Conservation (phyloP, 2,329 filamentous ascomycete species). For the Sporothrix pseudoabietina region DNA sequence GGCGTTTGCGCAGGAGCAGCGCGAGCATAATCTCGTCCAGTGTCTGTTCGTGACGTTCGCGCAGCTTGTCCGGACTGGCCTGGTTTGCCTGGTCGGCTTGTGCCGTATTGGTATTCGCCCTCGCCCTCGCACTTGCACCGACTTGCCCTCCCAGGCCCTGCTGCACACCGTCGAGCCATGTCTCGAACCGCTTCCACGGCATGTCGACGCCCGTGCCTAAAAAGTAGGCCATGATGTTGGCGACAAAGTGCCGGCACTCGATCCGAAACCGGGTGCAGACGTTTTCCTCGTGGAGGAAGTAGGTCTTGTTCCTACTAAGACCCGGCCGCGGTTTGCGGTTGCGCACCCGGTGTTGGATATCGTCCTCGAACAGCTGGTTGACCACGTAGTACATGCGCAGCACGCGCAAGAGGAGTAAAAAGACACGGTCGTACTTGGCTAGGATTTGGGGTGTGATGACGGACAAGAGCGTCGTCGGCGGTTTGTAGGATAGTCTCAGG, state of each 20-base stretch:
- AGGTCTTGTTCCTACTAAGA: background rate
- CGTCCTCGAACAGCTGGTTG: slow-evolving; percentile 62
- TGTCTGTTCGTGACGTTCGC: slow-evolving; percentile 69
- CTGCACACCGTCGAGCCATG: slow-evolving; percentile 66
- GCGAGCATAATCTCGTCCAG: slow-evolving; percentile 75
- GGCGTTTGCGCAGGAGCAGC: slow-evolving; percentile 72
- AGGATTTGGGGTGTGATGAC: slow-evolving; percentile 73
- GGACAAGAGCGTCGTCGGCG: slow-evolving; percentile 68
- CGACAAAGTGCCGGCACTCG: slow-evolving; percentile 79
- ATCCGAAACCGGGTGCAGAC: slow-evolving; percentile 62
- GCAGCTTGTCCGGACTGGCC: slow-evolving; percentile 65
- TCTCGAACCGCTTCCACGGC: slow-evolving; percentile 72
- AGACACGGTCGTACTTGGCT: slow-evolving; percentile 81
- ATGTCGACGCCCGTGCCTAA: slow-evolving; percentile 74
- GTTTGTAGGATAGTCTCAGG: slow-evolving; percentile 79
- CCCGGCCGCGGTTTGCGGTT: background rate
- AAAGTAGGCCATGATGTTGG: slow-evolving; percentile 72
- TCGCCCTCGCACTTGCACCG: slow-evolving; percentile 15
- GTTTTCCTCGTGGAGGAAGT: background rate
- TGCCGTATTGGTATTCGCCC: slow-evolving; percentile 35
- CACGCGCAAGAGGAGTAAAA: slow-evolving; percentile 75
- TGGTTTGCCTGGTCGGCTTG: slow-evolving; percentile 36
- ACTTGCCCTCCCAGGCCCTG: slow-evolving; percentile 53
- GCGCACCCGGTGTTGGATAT: slow-evolving; percentile 34
- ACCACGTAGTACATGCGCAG: slow-evolving; percentile 78